Conservation (phyloP, 2,329 filamentous ascomycete genomes). For the Talaromyces sp. region DNA sequence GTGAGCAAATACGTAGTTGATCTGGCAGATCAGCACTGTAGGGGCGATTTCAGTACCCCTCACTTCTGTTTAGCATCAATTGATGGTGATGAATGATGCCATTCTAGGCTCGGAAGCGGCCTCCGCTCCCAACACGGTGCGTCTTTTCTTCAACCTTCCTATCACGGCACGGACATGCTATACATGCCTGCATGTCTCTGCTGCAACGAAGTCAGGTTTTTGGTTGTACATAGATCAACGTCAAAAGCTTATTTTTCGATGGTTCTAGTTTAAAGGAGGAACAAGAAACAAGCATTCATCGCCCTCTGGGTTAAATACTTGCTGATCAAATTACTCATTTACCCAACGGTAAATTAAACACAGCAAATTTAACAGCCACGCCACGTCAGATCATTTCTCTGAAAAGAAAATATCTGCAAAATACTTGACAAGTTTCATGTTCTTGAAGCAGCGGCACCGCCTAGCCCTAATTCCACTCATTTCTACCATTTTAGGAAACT, state of each 20-base stretch:
- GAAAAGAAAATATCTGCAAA: neutral
- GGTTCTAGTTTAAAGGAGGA: neutral
- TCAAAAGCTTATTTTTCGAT: neutral
- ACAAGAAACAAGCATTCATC: neutral
- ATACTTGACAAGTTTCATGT: neutral
- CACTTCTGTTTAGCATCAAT: too few species aligned
- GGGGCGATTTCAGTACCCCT: neutral
- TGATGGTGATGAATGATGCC: neutral
- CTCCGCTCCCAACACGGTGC: neutral
- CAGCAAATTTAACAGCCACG: neutral
- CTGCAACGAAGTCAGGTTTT: neutral
- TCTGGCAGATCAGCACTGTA: neutral
- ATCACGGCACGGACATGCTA: neutral
- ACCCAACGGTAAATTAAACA: neutral
- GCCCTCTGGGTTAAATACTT: neutral
- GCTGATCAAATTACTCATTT: neutral
- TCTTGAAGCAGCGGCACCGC: neutral
- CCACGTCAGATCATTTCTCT: neutral
- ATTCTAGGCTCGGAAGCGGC: neutral
- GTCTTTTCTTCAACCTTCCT: neutral
- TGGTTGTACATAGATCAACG: neutral
- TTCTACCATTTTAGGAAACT: neutral
- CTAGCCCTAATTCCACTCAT: neutral
- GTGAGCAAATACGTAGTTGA: neutral
- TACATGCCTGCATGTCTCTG: neutral